Evolutionary conservation across 148 eudicot species (phyloP), one percentile per base, ranked within the genome.

Genomic region (Nepenthes mirabilis): DNA sequence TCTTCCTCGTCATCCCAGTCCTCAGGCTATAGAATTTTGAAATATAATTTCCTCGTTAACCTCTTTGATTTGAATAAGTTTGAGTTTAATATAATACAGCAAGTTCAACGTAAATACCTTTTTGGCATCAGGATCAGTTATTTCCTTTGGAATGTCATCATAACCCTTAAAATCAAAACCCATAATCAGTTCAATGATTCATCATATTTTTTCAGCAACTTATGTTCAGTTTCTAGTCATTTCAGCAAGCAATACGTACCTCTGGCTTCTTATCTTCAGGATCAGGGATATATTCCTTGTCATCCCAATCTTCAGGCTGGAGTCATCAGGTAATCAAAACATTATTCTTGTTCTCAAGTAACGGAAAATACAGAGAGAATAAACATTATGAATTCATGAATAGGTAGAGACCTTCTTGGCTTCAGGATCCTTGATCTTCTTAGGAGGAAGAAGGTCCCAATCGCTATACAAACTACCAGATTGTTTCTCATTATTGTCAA

Each of bases 1-100:
- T 91, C 98, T 83, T 91, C 98, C 81, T 88, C 98, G 59, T 91
- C 96, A 80, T 91, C 98, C 98, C 98, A 91, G 56, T 91, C 98
- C 77, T 91, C 98, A 2, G 98, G 98, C 98, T 91, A 74, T 63
- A 74, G 73, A 6, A n/a, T 45, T 45, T 60, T 12, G 33, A 34
- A 65, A 57, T 65, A 7, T 12, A 68, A 23, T 68, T 57, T 8
- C 32, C 12, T 57, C 23, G 33, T 47, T 6, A 10, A 49, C 52
- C 13, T 6, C 52, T 49, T 49, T 6, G 11, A 10, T 10, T 49
- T 49, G n/a, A 10, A 49, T 11, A 49, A 49, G 11, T 10, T 2
- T 49, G 13, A 49, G 14, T 5, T 49, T 5, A 49, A 11, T 45
- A 6, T 45, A 6, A 45, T 5, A 49, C 52, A 2, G 14, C 52